phyloP scores from a whole-genome alignment of 1,284 basidiomycete genomes.

The Rhodotorula sp. region DNA sequence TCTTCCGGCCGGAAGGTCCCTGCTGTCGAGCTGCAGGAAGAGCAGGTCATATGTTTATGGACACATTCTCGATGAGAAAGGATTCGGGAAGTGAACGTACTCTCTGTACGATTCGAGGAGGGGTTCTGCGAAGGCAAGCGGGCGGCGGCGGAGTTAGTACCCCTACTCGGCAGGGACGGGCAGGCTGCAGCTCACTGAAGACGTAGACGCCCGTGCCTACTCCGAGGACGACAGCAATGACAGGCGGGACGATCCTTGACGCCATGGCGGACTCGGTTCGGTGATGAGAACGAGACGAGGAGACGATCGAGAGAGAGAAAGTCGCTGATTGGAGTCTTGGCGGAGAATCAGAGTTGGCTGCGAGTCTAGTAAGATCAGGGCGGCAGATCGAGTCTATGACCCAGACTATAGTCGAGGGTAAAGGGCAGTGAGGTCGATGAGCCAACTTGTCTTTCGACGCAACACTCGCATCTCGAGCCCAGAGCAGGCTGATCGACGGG shows the following conservation, averaged over 20 bases:
- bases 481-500: no score
- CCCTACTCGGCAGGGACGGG: no score
- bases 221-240: constrained; percentile 26
- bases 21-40: constrained; percentile 23
- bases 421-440: no score
- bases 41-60: no score
- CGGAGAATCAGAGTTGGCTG: no score
- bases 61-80: not conserved
- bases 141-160: not conserved
- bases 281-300: not conserved
- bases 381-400: no score
- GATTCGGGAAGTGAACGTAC: not conserved
- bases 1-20: constrained; percentile 37
- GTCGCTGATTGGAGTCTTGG: no score
- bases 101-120: constrained; percentile 33
- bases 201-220: constrained; percentile 31
- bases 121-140: constrained; percentile 23
- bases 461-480: not conserved
- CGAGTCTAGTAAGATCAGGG: not conserved
- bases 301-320: not conserved
- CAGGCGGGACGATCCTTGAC: constrained; percentile 19
- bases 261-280: not conserved
- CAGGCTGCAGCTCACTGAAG: constrained; percentile 21
- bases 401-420: no score
- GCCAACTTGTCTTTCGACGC: no score